A percentile compares a stretch with the other conserved stretches of the same genome.
These are phyloP conservation scores for Jasminum sambac DNA, from an alignment of 257 asterid genomes.

Conservation along the genomic window DNA sequence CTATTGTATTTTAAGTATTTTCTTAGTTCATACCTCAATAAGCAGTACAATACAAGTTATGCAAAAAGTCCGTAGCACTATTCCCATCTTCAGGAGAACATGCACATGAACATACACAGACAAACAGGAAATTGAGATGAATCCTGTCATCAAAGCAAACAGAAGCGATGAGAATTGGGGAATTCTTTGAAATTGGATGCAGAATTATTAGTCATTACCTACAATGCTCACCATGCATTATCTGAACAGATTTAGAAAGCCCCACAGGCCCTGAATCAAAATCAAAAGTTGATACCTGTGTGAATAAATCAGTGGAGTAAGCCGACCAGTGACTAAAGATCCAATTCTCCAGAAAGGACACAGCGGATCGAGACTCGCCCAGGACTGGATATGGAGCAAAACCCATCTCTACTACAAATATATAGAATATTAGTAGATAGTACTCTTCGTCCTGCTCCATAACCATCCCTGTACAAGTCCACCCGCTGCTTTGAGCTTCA, in stretches of 20 bases:
- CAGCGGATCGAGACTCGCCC: slow-evolving; percentile 16
- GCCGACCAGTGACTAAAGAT: neutral
- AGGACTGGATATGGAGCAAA: slow-evolving; percentile 30
- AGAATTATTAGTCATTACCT: neutral
- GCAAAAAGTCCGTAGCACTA: neutral
- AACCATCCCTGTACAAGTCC: slow-evolving; percentile 20
- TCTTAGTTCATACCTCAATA: neutral
- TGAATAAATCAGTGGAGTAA: neutral
- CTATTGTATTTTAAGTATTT: neutral
- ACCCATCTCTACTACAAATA: neutral
- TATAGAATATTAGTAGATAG: neutral
- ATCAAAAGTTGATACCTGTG: neutral
- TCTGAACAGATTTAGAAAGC: neutral
- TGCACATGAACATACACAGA: neutral
- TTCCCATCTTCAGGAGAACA: neutral
- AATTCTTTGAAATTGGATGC: neutral
- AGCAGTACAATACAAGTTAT: neutral
- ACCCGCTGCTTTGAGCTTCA: slow-evolving; percentile 7
- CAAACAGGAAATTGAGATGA: neutral
- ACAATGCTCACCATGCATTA: neutral
- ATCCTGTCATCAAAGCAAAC: neutral
- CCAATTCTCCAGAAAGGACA: neutral
- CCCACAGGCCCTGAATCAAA: neutral
- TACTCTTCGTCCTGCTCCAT: neutral
- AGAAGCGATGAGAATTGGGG: neutral